A percentile compares a stretch with the other conserved stretches of the same genome.
Conservation (phyloP, 345 rosid genomes). For the Hevea brasiliensis region DNA sequence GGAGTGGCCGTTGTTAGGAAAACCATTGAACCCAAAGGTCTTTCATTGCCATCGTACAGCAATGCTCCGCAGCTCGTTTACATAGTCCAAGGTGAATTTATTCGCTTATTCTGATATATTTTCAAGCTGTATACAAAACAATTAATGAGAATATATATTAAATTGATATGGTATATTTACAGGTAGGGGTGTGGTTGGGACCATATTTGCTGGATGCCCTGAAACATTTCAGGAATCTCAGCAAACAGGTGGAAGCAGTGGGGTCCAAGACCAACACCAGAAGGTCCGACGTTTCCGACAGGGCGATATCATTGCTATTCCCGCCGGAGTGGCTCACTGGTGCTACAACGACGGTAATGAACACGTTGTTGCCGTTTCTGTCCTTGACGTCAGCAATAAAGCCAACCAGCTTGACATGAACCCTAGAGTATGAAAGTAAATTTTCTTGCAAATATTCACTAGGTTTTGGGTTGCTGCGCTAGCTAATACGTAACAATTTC, state of each 20-base stretch:
- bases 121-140: neutral
- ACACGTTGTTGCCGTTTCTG: constrained; percentile 40
- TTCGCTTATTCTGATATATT: neutral
- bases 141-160: no score
- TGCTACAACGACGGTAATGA: constrained; percentile 52
- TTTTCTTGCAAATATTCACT: no score
- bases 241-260: constrained; percentile 27
- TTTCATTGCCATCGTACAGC: constrained; percentile 47
- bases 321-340: constrained; percentile 60
- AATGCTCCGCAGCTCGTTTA: constrained; percentile 48
- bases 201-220: constrained; percentile 58
- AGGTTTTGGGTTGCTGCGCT: no score
- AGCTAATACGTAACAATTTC: no score
- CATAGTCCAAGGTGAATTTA: constrained; percentile 45
- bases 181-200: constrained; percentile 52
- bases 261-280: constrained; percentile 58
- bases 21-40: constrained; percentile 52
- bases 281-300: constrained; percentile 42
- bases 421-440: constrained; percentile 51
- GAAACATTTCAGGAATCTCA: constrained; percentile 64
- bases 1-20: constrained; percentile 48
- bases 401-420: constrained; percentile 65
- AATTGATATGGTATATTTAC: neutral
- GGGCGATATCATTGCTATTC: constrained; percentile 53
- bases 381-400: constrained; percentile 37